These are phyloP conservation scores for Ogataea paraovalis DNA, from an alignment of 805 yeast genomes.

Conservation along the genomic window DNA sequence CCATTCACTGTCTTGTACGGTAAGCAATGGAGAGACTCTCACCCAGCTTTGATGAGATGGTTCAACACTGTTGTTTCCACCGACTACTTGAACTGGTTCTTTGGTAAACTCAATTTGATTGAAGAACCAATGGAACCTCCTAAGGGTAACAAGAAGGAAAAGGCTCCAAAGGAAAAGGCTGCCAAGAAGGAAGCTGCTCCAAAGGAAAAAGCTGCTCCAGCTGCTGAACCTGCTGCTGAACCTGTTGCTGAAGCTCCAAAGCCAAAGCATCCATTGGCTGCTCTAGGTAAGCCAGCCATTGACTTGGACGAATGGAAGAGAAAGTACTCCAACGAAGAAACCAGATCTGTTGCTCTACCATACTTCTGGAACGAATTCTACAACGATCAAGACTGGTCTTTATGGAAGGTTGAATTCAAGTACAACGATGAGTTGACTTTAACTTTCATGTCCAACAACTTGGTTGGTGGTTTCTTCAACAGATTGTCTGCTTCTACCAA, in stretches of 20 bases:
- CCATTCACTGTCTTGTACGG: conserved; percentile 45
- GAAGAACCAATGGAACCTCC: conserved; percentile 64
- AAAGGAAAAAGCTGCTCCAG: conserved; percentile 26
- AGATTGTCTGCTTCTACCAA: conserved; percentile 89
- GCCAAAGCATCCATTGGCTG: conserved; percentile 88
- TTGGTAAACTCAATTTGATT: conserved; percentile 50
- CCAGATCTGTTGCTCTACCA: conserved; percentile 90
- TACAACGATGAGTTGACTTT: conserved; percentile 96
- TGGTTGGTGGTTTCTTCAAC: conserved; percentile 97
- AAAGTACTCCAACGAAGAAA: conserved; percentile 93
- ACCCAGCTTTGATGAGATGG: conserved; percentile 54
- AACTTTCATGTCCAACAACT: conserved; percentile 97
- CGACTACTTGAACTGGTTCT: conserved; percentile 44
- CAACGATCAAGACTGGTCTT: conserved; percentile 89
- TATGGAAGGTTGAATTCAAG: conserved; percentile 94
- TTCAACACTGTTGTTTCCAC: conserved; percentile 42
- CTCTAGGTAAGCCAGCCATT: conserved; percentile 66
- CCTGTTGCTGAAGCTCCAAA: conserved; percentile 57
- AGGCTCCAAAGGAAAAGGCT: conserved; percentile 36
- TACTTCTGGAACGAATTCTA: conserved; percentile 94
- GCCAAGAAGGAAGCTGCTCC: conserved; percentile 1
- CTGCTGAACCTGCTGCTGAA: conserved; percentile 28
- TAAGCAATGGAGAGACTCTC: conserved; percentile 44
- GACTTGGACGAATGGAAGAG: conserved; percentile 94
- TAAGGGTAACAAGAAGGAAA: conserved; percentile 73